These are phyloP conservation scores for Prototheca cutis DNA, from an alignment of 163 green algal genomes.

Conservation along the genomic window DNA sequence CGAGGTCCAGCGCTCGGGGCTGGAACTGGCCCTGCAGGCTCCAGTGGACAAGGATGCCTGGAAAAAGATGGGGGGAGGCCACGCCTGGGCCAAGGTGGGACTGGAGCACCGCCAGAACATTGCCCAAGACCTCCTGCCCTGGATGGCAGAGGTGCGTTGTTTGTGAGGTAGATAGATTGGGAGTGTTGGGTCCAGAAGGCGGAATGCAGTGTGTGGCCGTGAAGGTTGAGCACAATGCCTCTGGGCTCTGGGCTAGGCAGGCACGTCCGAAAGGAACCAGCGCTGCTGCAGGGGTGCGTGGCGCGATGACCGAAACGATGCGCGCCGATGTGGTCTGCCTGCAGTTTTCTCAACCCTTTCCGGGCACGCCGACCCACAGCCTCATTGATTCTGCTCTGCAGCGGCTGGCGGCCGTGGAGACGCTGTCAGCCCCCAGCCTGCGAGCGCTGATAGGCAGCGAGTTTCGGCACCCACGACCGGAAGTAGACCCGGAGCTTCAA, in stretches of 20 bases:
- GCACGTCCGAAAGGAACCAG: not conserved
- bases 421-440: not conserved
- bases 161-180: too few species aligned
- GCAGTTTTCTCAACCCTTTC: too few species aligned
- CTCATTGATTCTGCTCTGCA: too few species aligned
- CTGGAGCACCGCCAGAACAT: not conserved
- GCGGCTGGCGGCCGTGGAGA: not conserved
- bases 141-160: constrained; percentile 8
- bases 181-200: too few species aligned
- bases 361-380: too few species aligned
- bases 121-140: constrained; percentile 6
- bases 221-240: too few species aligned
- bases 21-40: constrained; percentile 4
- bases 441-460: not conserved
- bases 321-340: too few species aligned
- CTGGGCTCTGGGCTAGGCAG: too few species aligned
- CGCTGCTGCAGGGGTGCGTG: not conserved
- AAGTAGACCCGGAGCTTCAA: not conserved
- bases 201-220: too few species aligned
- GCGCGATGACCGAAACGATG: too few species aligned
- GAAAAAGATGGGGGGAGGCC: constrained; percentile 10
- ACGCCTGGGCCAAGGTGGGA: constrained; percentile 9
- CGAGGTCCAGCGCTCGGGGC: constrained; percentile 4
- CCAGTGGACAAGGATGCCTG: constrained; percentile 19
- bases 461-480: constrained; percentile 10